Conservation (phyloP, 2,329 filamentous ascomycete species). For the Colletotrichum tanaceti region DNA sequence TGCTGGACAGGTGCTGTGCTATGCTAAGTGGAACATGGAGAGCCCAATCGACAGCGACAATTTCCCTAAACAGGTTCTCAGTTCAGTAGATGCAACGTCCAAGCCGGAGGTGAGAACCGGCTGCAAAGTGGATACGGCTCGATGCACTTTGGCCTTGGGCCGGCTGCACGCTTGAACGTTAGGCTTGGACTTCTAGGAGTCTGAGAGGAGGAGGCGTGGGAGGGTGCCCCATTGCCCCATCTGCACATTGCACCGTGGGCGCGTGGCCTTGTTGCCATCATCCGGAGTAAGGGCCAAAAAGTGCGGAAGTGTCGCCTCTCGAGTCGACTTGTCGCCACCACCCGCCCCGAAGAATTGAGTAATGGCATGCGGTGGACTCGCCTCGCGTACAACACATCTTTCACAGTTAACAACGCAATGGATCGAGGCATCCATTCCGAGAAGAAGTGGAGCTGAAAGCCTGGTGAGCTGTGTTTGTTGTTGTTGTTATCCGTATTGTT, state of each 20-base stretch:
- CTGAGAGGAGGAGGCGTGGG: not conserved
- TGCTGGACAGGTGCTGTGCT: not conserved
- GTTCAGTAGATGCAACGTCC: conserved; percentile 35
- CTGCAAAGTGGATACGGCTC: conserved; percentile 33
- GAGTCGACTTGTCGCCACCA: conserved; percentile 22
- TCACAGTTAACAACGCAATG: not conserved
- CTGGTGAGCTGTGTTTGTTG: conserved; percentile 11
- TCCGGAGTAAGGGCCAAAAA: conserved; percentile 21
- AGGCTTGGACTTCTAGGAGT: conserved; percentile 31
- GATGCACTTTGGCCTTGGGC: conserved; percentile 34
- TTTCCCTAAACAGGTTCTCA: conserved; percentile 38
- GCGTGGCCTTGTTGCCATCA: conserved; percentile 29
- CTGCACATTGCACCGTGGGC: conserved; percentile 30
- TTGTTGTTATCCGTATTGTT: conserved; percentile 23
- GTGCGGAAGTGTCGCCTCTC: conserved; percentile 8
- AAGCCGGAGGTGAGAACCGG: conserved; percentile 33
- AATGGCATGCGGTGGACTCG: conserved; percentile 5
- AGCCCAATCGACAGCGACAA: conserved; percentile 25
- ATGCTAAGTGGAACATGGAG: not conserved
- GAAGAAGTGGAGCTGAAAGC: conserved; percentile 4
- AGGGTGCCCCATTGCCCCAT: not conserved
- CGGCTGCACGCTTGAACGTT: conserved; percentile 36
- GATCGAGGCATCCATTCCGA: not conserved
- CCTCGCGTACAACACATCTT: not conserved
- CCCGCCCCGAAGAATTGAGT: not conserved